phyloP scores from a whole-genome alignment of 1,139 yeast genomes.

The Suhomyces ambrosiae region DNA sequence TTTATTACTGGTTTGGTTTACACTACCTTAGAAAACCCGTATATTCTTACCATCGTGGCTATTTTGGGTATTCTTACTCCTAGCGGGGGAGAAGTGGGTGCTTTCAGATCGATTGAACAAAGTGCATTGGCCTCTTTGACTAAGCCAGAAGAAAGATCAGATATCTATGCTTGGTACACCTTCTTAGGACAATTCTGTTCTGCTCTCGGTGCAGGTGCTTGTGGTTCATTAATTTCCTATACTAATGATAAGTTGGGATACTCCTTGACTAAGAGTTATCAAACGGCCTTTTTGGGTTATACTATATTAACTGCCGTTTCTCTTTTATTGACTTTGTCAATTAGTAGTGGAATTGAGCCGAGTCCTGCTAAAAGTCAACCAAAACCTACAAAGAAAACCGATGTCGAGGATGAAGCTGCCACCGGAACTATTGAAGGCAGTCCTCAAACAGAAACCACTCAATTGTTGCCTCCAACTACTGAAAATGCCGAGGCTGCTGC shows the following conservation, averaged over 20 bases:
- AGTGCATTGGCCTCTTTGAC: constrained; percentile 40
- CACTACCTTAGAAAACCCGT: constrained; percentile 23
- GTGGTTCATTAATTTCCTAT: constrained; percentile 33
- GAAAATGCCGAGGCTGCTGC: neutral
- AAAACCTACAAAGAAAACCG: neutral
- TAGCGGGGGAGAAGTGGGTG: constrained; percentile 48
- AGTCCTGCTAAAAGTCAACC: neutral
- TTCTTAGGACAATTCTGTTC: constrained; percentile 40
- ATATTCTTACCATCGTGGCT: constrained; percentile 28
- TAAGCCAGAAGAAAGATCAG: constrained; percentile 34
- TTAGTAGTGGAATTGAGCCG: constrained; percentile 25
- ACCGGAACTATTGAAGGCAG: constrained; percentile 3
- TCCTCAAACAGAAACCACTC: constrained; percentile 6
- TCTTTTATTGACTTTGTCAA: constrained; percentile 20
- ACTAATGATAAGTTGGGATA: constrained; percentile 22
- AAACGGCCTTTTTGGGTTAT: constrained; percentile 30
- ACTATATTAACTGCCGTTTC: constrained; percentile 25
- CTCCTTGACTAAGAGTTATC: constrained; percentile 30
- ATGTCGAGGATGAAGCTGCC: neutral
- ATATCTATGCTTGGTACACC: constrained; percentile 46
- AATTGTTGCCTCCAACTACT: constrained; percentile 4
- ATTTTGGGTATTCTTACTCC: constrained; percentile 43
- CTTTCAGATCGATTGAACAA: constrained; percentile 46
- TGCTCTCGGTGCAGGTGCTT: constrained; percentile 39
- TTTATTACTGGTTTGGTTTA: constrained; percentile 34